Evolutionary conservation across 2,329 filamentous ascomycete species (phyloP), one percentile per base, ranked within the genome.

Genomic region (Dichotomopilus funicola): DNA sequence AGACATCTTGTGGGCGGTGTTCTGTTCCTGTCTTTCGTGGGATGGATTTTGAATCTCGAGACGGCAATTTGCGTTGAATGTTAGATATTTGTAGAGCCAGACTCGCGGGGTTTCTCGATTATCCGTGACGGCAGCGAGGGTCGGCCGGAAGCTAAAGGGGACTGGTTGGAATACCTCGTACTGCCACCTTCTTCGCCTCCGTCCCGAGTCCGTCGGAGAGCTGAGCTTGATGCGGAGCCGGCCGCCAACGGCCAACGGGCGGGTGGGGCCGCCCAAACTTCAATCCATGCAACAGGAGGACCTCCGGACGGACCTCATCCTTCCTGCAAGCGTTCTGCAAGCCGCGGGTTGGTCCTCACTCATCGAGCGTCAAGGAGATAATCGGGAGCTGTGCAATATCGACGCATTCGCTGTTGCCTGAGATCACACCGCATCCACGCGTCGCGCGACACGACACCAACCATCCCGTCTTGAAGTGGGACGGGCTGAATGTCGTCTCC

Each of bases 321-420:
- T 27, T 27, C 7, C 12, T 37, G 41, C 27, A 31, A 37, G 10
- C 36, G 42, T 55, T 42, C 47, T 47, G 53, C 36, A 27, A 46
- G n/a, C 31, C 36, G 27, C 19, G 19, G 19, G 19, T 27, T 27
- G 19, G 19, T 27, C 19, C 19, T 27, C 19, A 27, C 19, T 27
- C 19, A 27, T 27, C 19, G 19, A 27, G 19, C 19, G 19, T 27
- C 19, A 27, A 27, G 19, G 19, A 27, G 19, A 27, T 27, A 27
- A 27, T 27, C 19, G 33, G 19, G 12, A 44, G 42, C 11, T 54
- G 27, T 9, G 37, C 2, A 10, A 53, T n/a, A 34, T 10, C 35
- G 45, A 36, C 13, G 55, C 47, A 53, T 47, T 38, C 19, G 27
- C 40, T 57, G 51, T 38, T 50, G 48, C 55, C 51, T 51, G 51